Base-by-base conservation (phyloP, 1,139 yeast genomes). In the Casaregolazyma lundiana region DNA sequence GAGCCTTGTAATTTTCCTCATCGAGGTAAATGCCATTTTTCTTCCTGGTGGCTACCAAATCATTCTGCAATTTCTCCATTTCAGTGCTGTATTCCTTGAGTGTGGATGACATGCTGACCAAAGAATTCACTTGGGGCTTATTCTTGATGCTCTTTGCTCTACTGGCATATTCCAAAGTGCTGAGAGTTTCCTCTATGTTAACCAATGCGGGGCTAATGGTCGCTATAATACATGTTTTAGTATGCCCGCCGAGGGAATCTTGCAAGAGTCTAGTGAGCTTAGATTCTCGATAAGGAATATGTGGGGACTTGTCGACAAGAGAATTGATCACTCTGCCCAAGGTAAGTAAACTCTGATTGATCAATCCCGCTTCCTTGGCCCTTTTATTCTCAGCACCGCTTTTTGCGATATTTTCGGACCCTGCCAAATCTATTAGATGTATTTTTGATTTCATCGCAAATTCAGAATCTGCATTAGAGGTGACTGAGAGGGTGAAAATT, bases 351-450 rank as follows among this genome's bases (percentile, higher is more conserved):
- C 92, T 82, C 63, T 87, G 94, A 63, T 89, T 89, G 45, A 89
- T 89, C 57, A 83, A 77, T 1, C 95, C 96, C 2, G 96, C 96
- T 63, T 87, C 96, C 54, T 86, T 78, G 0, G 95, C 95, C 24
- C 94, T 72, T 58, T 78, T 81, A 59, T 82, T 80, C 45, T 72
- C 77, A 0, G 95, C 92, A 1, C 96, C 96, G 0, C 95, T 84
- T 49, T 87, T 70, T 50, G 73, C 78, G 43, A 88, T 81, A 58
- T 87, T 86, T 60, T 84, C 95, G 13, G 94, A 84, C 0, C 97
- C 96, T 0, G 97, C 97, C 52, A 89, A 71, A 67, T 89, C 96
- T 2, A 88, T 95, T 35, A 89, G 69, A 59, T 87, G 86, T 61
- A 89, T 73, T 54, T 82, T 84, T 20, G 48, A 41, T 18, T 57